These are phyloP conservation scores for Myxozyma lipomycoides DNA, from an alignment of 805 yeast species.

Conservation along the genomic window DNA sequence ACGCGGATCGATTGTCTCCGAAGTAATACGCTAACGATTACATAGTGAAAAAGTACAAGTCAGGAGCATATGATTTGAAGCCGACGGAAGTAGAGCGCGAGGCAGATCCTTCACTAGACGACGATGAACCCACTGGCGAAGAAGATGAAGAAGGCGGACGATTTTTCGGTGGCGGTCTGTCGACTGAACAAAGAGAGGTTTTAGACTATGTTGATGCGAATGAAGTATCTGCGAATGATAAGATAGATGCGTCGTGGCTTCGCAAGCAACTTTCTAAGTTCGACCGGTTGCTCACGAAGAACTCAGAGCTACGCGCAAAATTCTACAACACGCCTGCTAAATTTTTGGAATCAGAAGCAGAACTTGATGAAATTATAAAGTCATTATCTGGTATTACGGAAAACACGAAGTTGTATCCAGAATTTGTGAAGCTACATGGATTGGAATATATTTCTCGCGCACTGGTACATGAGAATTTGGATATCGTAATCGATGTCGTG, in stretches of 20 bases:
- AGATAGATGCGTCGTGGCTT: slow-evolving; percentile 20
- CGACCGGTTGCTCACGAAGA: slow-evolving; percentile 18
- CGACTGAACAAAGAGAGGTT: slow-evolving; percentile 23
- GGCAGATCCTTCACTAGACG: neutral
- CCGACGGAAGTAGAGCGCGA: slow-evolving; percentile 1
- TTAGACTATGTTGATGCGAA: slow-evolving; percentile 27
- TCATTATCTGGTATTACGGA: slow-evolving; percentile 21
- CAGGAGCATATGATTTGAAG: slow-evolving; percentile 2
- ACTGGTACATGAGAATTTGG: slow-evolving; percentile 28
- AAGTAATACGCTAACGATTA: neutral
- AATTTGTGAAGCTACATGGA: slow-evolving; percentile 18
- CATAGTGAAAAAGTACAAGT: slow-evolving; percentile 8
- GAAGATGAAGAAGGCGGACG: slow-evolving; percentile 31
- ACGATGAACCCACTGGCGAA: neutral
- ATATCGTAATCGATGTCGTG: slow-evolving; percentile 24
- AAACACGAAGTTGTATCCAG: slow-evolving; percentile 20
- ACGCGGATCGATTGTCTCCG: neutral
- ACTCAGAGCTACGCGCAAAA: slow-evolving; percentile 25
- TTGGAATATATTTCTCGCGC: slow-evolving; percentile 7
- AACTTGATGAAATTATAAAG: slow-evolving; percentile 21
- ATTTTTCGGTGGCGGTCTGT: slow-evolving; percentile 29
- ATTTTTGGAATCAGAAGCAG: slow-evolving; percentile 30
- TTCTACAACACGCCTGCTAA: slow-evolving; percentile 24
- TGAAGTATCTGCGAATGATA: slow-evolving; percentile 7
- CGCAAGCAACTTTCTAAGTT: slow-evolving; percentile 15